Base-by-base conservation (phyloP, 257 asterid genomes). In the Nicotiana noctiflora region DNA sequence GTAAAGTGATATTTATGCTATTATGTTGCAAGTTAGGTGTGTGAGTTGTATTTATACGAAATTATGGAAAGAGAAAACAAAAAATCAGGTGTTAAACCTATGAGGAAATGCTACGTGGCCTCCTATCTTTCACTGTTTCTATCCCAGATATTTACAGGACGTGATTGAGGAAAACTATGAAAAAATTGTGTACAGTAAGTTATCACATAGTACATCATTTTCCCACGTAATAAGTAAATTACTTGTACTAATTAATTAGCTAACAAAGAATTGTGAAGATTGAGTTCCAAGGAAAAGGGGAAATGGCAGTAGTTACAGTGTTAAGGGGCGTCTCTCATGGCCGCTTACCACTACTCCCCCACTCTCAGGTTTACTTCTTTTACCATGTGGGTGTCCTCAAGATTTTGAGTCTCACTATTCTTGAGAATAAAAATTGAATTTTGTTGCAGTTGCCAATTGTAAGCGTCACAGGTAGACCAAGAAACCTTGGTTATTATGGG, bases 261-360 rank as follows among this genome's bases (percentile, higher is more conserved):
- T 11, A 23, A 4, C 0, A 21, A 3, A 23, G n/a, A 61, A 21
- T 59, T 19, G 65, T 61, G 34, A 61, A 4, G 3, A 4, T 67
- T n/a, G 29, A 9, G 40, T 34, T 34, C 53, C 53, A 49, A 49
- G 53, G 14, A 49, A 51, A 14, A 37, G 64, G n/a, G 52, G 15
- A 55, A 83, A 90, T 94, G 95, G 89, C 91, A 13, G 86, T 86
- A 75, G 88, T 94, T 81, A 79, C 97, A 34, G 94, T 83, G 84
- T 53, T 92, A 61, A 88, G 91, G 79, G 89, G 93, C 81, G 85
- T 88, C 27, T 81, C 84, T 46, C 80, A 80, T 67, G 87, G 92
- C 86, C 78, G 92, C 82, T 80, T 84, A 65, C 89, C 94, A 53
- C 67, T 86, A 25, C 82, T 89, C 81, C 86, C 86, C 51, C 89